Percentiles rank a stretch among this genome's conserved stretches.
phyloP scores from a whole-genome alignment of 1,284 basidiomycete species.

The Apiotrichum gracile region DNA sequence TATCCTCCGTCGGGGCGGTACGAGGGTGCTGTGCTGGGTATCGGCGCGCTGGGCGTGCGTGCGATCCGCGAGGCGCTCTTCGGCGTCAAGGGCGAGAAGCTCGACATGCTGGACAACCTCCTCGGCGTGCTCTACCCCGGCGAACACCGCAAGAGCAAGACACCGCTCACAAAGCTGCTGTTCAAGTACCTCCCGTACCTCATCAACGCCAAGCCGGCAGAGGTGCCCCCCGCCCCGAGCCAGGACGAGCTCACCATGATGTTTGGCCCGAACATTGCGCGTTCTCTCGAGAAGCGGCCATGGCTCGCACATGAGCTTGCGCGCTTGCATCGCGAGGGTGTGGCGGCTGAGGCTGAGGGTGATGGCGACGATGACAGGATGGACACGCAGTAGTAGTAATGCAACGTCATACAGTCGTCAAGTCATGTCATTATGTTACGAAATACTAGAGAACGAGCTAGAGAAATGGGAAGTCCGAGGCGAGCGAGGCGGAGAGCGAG shows the following conservation, averaged over 20 bases:
- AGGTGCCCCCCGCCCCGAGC: conserved; percentile 15
- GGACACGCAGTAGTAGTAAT: neutral
- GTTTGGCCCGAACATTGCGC: conserved; percentile 30
- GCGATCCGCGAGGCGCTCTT: conserved; percentile 68
- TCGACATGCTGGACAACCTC: conserved; percentile 28
- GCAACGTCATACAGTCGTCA: too few relatives aligned
- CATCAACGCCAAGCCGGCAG: conserved; percentile 16
- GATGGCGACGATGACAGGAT: neutral
- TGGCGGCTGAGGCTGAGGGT: neutral
- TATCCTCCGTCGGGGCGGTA: conserved; percentile 57
- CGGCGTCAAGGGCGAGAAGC: conserved; percentile 27
- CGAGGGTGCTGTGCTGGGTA: conserved; percentile 77
- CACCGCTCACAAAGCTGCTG: conserved; percentile 30
- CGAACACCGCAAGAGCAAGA: conserved; percentile 24
- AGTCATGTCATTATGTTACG: too few relatives aligned
- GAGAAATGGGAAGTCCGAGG: too few relatives aligned
- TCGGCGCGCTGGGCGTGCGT: conserved; percentile 74
- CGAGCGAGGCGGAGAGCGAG: too few relatives aligned
- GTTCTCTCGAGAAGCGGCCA: conserved; percentile 30
- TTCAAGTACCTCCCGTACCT: conserved; percentile 16
- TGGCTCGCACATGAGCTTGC: conserved; percentile 31
- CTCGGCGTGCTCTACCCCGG: conserved; percentile 30
- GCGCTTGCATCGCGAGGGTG: conserved; percentile 15
- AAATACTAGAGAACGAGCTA: too few relatives aligned
- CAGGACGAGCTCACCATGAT: conserved; percentile 15